phyloP scores from a whole-genome alignment of 1,139 yeast genomes.

The Waltiozyma solani region DNA sequence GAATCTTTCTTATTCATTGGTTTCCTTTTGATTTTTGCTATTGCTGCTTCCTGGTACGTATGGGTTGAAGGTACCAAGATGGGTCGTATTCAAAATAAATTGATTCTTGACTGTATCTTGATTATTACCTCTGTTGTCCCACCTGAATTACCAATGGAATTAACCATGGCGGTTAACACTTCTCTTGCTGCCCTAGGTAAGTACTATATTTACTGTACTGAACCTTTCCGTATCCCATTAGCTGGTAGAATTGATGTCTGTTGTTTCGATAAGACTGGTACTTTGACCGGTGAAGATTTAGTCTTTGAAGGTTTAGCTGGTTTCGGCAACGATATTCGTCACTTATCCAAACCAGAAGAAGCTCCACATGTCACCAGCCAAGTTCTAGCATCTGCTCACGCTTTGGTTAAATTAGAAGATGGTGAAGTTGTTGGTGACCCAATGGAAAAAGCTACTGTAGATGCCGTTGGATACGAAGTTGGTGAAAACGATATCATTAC shows the following conservation, averaged over 20 bases:
- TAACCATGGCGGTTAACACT: constrained; percentile 94
- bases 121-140: constrained; percentile 97
- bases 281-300: constrained; percentile 93
- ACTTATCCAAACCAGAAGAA: constrained; percentile 44
- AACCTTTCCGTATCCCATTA: constrained; percentile 94
- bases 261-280: constrained; percentile 98
- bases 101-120: constrained; percentile 89
- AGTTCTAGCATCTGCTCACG: constrained; percentile 93
- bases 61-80: constrained; percentile 96
- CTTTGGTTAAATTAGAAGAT: constrained; percentile 84
- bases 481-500: constrained; percentile 62
- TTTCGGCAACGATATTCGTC: constrained; percentile 42
- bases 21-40: constrained; percentile 82
- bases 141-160: constrained; percentile 98
- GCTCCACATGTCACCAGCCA: constrained; percentile 60
- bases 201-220: constrained; percentile 90
- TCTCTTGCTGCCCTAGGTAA: constrained; percentile 84
- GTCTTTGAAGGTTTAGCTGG: constrained; percentile 97
- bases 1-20: constrained; percentile 90
- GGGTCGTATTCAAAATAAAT: constrained; percentile 92
- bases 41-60: constrained; percentile 95
- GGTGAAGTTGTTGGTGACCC: constrained; percentile 99
- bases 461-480: constrained; percentile 80
- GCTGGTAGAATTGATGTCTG: constrained; percentile 98
- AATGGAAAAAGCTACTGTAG: constrained; percentile 94